Evolutionary conservation across 176 grass and related monocot species (phyloP), one percentile per base, ranked within the genome.

Genomic region (Phoenix roebelenii): DNA sequence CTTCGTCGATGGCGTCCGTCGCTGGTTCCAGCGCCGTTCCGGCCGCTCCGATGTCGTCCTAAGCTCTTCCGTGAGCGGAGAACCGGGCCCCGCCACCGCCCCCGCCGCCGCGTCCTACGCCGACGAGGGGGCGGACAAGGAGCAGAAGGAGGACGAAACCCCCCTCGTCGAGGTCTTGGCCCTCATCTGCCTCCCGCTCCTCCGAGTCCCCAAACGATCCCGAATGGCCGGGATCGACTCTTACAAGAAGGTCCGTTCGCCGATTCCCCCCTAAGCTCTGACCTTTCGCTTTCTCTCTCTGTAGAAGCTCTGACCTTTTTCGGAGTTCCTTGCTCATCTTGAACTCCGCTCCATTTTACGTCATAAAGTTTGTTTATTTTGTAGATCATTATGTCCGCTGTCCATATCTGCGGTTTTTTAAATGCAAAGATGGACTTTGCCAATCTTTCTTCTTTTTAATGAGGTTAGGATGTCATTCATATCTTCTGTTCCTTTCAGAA

Each of bases 1-100:
- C 2, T 59, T 89, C 62, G 82, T 82, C 25, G 78, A 79, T 67
- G 82, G 86, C 55, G 74, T 90, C 67, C 86, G 82, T 64, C 86
- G 86, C 72, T 76, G 61, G 75, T 85, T 85, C 78, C 82, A 90
- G 59, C 86, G 86, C 72, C 78, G 72, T 54, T 72, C 59, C 5
- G 15, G 32, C 0, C 23, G 49, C 39, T 15, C 54, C 50, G 29
- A 60, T 63, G 63, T 65, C 54, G 66, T 74, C 65, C 3, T 9
- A 52, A 15, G 7, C 7, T 57, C 49, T 15, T 16, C 39, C 57
- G 50, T 49, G 14, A 51, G 15, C 24, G 58, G 39, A 18, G 58
- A 72, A 4, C n/a, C 58, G 4, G 18, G 24, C 18, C 14, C 26
- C 57, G 68, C 79, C 12, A 72, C 74, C 1, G 61, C 53, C 16